Conservation (phyloP, 2,329 filamentous ascomycete species). For the Aureobasidium sp. region DNA sequence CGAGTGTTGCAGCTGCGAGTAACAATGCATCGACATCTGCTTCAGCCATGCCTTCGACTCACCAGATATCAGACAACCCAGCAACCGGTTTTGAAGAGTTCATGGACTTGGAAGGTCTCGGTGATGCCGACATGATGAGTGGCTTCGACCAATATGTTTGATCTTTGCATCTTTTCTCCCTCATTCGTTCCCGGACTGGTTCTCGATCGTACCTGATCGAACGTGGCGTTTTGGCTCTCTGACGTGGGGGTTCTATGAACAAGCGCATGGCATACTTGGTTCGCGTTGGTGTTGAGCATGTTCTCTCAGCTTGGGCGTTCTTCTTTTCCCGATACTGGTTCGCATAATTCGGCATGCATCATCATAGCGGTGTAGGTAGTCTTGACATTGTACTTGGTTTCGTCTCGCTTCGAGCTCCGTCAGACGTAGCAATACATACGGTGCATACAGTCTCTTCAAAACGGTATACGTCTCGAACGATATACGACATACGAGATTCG, state of each 20-base stretch:
- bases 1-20: background rate
- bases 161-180: background rate
- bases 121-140: background rate
- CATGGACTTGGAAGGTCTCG: conserved; percentile 35
- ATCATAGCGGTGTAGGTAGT: background rate
- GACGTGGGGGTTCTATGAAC: background rate
- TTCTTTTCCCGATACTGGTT: background rate
- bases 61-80: conserved; percentile 1
- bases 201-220: background rate
- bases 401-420: background rate
- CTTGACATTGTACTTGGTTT: background rate
- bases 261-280: background rate
- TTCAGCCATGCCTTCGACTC: background rate
- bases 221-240: background rate
- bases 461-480: too few relatives aligned
- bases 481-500: background rate
- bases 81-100: conserved; percentile 32
- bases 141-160: conserved; percentile 4
- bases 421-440: background rate
- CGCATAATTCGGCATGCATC: background rate
- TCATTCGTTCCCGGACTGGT: background rate
- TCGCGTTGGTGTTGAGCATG: background rate
- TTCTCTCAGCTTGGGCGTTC: background rate
- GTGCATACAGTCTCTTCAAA: background rate
- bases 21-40: background rate